phyloP scores from a whole-genome alignment of 169 alveolate species.

The Ichthyophthirius multifiliis region DNA sequence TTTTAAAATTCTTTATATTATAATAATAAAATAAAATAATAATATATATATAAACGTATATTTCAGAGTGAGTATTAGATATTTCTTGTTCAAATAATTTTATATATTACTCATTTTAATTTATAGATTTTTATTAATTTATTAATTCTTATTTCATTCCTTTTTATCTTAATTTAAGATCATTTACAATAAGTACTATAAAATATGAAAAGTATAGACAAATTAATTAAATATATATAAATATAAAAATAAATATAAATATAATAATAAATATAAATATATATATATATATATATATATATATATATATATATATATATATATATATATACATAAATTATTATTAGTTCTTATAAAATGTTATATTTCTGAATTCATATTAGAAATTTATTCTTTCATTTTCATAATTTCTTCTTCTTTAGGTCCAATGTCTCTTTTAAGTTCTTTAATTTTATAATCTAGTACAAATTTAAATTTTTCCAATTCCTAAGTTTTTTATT shows the following conservation, averaged over 20 bases:
- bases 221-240: too few species aligned
- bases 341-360: constrained; percentile 85
- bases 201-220: too few species aligned
- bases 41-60: too few species aligned
- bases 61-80: constrained; percentile 14
- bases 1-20: constrained; percentile 28
- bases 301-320: too few species aligned
- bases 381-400: constrained; percentile 82
- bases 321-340: constrained; percentile 16
- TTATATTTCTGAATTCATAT: constrained; percentile 85
- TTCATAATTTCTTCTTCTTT: constrained; percentile 87
- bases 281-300: too few species aligned
- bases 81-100: constrained; percentile 38
- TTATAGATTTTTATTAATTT: constrained; percentile 25
- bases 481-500: constrained; percentile 91
- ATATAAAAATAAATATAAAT: too few species aligned
- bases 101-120: constrained; percentile 14
- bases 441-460: constrained; percentile 92
- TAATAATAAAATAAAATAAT: too few species aligned
- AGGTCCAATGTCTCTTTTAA: constrained; percentile 93
- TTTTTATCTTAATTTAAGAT: constrained; percentile 79
- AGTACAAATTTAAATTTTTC: constrained; percentile 93
- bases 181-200: constrained; percentile 79
- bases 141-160: constrained; percentile 86
- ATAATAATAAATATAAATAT: constrained; percentile 40